Conservation (phyloP, 257 asterid species). For the Primulina eburnea region DNA sequence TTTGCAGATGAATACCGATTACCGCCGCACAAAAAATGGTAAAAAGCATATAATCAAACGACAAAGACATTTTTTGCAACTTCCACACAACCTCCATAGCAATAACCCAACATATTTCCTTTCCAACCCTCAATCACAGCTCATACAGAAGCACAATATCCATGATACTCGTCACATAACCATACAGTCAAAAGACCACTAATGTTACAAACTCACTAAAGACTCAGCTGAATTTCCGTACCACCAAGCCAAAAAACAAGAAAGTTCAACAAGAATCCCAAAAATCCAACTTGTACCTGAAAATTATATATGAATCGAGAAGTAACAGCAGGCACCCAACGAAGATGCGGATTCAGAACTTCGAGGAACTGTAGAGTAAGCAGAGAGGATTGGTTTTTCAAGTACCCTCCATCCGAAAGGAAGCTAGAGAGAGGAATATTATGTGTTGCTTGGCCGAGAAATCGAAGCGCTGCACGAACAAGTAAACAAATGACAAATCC, state of each 20-base stretch:
- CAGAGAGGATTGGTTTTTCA: constrained; percentile 38
- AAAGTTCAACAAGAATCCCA: background rate
- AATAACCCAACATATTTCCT: background rate
- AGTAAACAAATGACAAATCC: background rate
- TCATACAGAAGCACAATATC: constrained; percentile 1
- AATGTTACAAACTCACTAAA: background rate
- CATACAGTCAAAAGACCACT: background rate
- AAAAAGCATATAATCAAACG: background rate
- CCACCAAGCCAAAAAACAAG: background rate
- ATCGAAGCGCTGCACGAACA: background rate
- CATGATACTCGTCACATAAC: background rate
- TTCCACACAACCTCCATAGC: background rate
- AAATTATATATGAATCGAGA: background rate
- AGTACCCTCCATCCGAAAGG: constrained; percentile 57
- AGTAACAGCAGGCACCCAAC: background rate
- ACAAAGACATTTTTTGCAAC: background rate
- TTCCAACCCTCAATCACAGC: background rate
- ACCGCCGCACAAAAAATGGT: background rate
- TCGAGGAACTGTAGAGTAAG: constrained; percentile 3
- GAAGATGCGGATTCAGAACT: constrained; percentile 10
- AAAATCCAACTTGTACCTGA: constrained; percentile 5
- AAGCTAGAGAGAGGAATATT: constrained; percentile 17
- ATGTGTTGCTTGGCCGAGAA: background rate
- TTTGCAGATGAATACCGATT: background rate
- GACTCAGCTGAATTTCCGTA: constrained; percentile 2